phyloP scores from a whole-genome alignment of 352 stramenopile species.

The Blastocystis sp. region DNA sequence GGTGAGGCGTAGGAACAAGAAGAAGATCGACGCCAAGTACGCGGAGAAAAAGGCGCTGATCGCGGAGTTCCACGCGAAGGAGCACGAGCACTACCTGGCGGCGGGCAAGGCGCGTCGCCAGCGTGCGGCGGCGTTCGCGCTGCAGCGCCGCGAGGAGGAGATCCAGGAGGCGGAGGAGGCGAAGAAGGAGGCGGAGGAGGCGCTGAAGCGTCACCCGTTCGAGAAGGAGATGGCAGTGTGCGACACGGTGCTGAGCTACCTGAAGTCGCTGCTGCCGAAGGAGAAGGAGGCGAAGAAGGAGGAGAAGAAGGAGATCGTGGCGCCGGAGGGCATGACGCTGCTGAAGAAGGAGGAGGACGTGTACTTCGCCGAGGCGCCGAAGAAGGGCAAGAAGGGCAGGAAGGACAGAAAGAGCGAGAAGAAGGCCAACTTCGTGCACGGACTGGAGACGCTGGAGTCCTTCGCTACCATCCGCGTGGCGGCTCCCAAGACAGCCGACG shows the following conservation, averaged over 20 bases:
- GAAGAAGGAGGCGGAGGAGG: conserved; percentile 51
- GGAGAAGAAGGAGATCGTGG: conserved; percentile 1
- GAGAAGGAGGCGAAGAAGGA: conserved; percentile 1
- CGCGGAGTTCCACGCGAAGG: conserved; percentile 22
- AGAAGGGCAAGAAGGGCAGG: conserved; percentile 5
- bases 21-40: conserved; percentile 40
- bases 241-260: conserved; percentile 48
- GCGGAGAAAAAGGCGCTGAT: neutral
- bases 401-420: conserved; percentile 33
- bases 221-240: conserved; percentile 62
- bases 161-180: conserved; percentile 12
- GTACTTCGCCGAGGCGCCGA: conserved; percentile 17
- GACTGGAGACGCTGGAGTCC: conserved; percentile 27
- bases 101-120: neutral
- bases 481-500: conserved; percentile 33
- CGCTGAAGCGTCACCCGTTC: conserved; percentile 54
- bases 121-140: neutral
- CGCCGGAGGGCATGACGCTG: conserved; percentile 51
- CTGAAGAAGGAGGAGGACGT: conserved; percentile 65
- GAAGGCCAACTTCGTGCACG: conserved; percentile 43
- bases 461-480: conserved; percentile 40
- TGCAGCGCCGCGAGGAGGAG: conserved; percentile 17
- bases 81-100: neutral
- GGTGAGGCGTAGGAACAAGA: neutral
- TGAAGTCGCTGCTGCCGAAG: conserved; percentile 46